Percentiles rank a stretch among this genome's conserved stretches.
These are phyloP conservation scores for Chytriomyces confervae DNA, from an alignment of 192 early-diverging fungal genomes.

Conservation along the genomic window DNA sequence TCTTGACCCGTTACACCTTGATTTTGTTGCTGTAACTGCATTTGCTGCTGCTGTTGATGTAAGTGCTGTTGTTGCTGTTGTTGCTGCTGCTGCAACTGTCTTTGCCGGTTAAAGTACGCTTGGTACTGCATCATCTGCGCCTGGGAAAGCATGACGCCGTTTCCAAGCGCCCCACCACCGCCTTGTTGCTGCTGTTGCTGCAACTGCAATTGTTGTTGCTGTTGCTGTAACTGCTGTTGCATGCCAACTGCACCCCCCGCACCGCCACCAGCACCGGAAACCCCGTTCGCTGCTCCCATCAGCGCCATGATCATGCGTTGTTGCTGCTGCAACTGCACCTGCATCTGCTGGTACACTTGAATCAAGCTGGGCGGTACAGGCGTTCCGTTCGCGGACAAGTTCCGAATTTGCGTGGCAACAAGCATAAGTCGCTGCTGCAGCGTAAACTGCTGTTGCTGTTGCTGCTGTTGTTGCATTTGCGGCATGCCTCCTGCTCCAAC, in stretches of 20 bases:
- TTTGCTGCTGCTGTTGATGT: not conserved
- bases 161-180: not conserved
- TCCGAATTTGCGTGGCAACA: not conserved
- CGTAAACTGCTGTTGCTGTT: conserved; percentile 9
- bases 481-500: not conserved
- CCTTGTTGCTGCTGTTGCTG: conserved; percentile 16
- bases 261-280: not conserved
- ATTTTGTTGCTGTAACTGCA: not conserved
- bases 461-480: conserved; percentile 20
- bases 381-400: too few species aligned
- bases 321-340: not conserved
- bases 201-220: not conserved
- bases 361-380: not conserved
- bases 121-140: conserved; percentile 2
- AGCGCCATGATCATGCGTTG: not conserved
- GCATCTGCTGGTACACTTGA: not conserved
- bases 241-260: not conserved
- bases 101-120: not conserved
- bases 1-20: not conserved
- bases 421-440: conserved; percentile 18
- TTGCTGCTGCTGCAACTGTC: conserved; percentile 6
- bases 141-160: not conserved
- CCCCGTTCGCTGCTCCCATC: not conserved
- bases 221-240: conserved; percentile 10
- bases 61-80: conserved; percentile 13